Percentiles rank a stretch among this genome's conserved stretches.
These are phyloP conservation scores for Liquidambar formosana DNA, from an alignment of 164 flowering plant genomes.

Conservation along the genomic window DNA sequence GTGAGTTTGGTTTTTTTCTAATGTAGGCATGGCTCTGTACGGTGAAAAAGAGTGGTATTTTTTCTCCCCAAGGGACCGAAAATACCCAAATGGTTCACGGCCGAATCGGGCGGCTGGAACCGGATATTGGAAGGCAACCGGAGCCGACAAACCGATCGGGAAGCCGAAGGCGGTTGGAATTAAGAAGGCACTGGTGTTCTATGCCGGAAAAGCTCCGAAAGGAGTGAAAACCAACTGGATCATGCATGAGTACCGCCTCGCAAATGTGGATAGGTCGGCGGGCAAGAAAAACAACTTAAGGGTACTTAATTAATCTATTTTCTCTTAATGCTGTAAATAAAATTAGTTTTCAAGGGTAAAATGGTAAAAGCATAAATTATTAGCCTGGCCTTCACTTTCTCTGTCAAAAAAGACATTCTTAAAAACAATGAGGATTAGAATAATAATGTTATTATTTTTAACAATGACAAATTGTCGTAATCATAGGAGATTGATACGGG, in stretches of 20 bases:
- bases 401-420: background rate
- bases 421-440: background rate
- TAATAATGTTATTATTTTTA: no score
- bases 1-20: background rate
- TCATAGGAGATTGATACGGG: no score
- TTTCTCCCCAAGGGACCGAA: conserved; percentile 65
- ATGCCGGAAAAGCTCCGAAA: conserved; percentile 60
- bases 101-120: conserved; percentile 69
- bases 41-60: conserved; percentile 81
- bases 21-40: conserved; percentile 47
- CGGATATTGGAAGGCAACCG: conserved; percentile 76
- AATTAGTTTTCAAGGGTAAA: no score
- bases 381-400: no score
- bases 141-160: conserved; percentile 70
- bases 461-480: no score
- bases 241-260: conserved; percentile 75
- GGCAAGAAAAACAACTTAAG: conserved; percentile 45
- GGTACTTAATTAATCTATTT: conserved; percentile 28
- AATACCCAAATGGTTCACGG: conserved; percentile 68
- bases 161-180: conserved; percentile 58
- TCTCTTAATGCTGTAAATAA: background rate
- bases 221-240: conserved; percentile 76
- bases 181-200: conserved; percentile 68
- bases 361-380: no score
- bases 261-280: conserved; percentile 58